Base-by-base conservation (phyloP, 345 rosid genomes). In the Heritiera littoralis region DNA sequence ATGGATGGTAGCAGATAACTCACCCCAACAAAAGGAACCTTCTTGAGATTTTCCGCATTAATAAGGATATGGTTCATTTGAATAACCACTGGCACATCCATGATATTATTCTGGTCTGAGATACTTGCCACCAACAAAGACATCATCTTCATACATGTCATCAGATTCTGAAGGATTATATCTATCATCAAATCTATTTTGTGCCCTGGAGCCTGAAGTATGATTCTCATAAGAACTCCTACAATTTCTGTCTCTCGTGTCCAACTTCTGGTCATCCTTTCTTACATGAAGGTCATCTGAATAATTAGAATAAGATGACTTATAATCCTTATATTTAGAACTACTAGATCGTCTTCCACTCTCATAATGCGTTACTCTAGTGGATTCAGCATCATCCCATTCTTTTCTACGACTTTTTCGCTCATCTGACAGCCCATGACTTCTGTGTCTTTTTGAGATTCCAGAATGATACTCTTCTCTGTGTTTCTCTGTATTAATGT, bases 151-250 rank as follows among this genome's bases (percentile, higher is more conserved):
- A 40, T 82, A 72, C 38, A 51, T 9, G 66, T 88, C 85, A 51
- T 63, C 84, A 49, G 85, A 90, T 82, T 81, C 87, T 63, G 65
- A 83, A 72, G 98, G 99, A 86, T 89, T 83, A 82, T 96, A 92
- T 84, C 99, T 85, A 87, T 94, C 97, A 65, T 86, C 92, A 87
- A 92, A 92, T 73, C 80, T 80, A 82, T 81, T 79, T 54, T 84
- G 81, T 20, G 54, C 78, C 65, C 17, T 20, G 58, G 79, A 32
- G 55, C 82, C 79, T 61, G 86, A 78, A 75, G 66, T 75, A 67
- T 52, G 81, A 64, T 84, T 78, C 17, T 77, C 84, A 76, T 67
- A 80, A 6, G 52, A 63, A 65, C 28, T 77, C 77, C 79, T 84
- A 72, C 11, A 77, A 75, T 43, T 65, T 55, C 80, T 85, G 60